Conservation (phyloP, 2,329 filamentous ascomycete species). For the Fusarium sp. region DNA sequence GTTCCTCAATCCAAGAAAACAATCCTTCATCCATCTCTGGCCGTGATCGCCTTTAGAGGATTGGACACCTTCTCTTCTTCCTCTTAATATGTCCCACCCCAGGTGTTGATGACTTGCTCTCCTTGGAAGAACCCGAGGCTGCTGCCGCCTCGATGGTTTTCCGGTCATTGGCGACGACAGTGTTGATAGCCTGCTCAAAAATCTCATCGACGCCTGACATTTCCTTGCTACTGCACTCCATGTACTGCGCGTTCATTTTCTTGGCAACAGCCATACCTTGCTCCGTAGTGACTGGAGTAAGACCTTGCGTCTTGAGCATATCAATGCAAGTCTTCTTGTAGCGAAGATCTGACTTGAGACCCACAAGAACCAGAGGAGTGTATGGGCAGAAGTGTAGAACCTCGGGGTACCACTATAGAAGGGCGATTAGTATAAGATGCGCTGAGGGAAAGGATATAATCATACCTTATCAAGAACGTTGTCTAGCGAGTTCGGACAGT, state of each 20-base stretch:
- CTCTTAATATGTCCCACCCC: conserved; percentile 67
- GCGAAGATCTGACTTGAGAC: conserved; percentile 95
- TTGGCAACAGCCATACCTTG: conserved; percentile 88
- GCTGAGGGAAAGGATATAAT: neutral
- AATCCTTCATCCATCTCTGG: conserved; percentile 24
- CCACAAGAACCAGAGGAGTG: conserved; percentile 93
- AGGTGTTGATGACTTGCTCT: conserved; percentile 52
- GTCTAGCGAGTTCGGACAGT: conserved; percentile 97
- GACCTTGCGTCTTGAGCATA: conserved; percentile 95
- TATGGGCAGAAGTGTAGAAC: conserved; percentile 99
- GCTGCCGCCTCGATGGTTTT: conserved; percentile 66
- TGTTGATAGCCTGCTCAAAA: conserved; percentile 90
- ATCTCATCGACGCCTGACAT: conserved; percentile 96
- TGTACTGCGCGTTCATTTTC: conserved; percentile 95
- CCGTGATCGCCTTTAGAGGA: conserved; percentile 65
- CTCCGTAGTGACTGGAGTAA: conserved; percentile 92
- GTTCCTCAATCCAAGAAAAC: conserved; percentile 30
- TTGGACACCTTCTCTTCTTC: conserved; percentile 85
- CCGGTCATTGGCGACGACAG: conserved; percentile 82
- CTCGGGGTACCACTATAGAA: conserved; percentile 91
- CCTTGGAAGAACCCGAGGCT: conserved; percentile 49
- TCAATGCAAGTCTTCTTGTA: conserved; percentile 97
- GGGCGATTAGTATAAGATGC: neutral
- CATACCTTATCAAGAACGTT: conserved; percentile 98
- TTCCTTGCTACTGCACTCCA: conserved; percentile 99